These are phyloP conservation scores for Paraphaeosphaeria sporulosa DNA, from an alignment of 2,329 filamentous ascomycete species.

Conservation along the genomic window DNA sequence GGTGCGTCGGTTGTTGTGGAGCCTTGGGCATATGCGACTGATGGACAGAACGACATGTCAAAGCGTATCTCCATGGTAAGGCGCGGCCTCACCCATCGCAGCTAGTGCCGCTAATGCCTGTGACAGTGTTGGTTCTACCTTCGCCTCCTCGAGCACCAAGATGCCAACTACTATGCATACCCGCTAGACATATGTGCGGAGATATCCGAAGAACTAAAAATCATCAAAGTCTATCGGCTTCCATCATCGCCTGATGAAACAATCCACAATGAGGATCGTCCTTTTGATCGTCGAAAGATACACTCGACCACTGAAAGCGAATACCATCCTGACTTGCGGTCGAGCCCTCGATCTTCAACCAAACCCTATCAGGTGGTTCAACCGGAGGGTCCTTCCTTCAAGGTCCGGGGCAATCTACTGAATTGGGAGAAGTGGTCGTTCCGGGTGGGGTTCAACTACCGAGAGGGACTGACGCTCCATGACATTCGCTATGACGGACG, in stretches of 20 bases:
- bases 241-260: conserved; percentile 49
- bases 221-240: conserved; percentile 60
- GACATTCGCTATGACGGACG: conserved; percentile 72
- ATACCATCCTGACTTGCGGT: conserved; percentile 32
- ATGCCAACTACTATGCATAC: conserved; percentile 66
- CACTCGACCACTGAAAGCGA: conserved; percentile 38
- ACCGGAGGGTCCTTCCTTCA: conserved; percentile 36
- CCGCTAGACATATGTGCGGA: conserved; percentile 63
- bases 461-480: conserved; percentile 54
- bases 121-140: conserved; percentile 50
- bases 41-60: conserved; percentile 61
- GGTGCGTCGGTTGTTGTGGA: conserved; percentile 59
- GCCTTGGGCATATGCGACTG: conserved; percentile 64
- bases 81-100: neutral
- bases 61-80: conserved; percentile 59
- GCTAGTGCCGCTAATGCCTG: neutral
- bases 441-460: conserved; percentile 56
- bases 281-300: conserved; percentile 54
- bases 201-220: conserved; percentile 58
- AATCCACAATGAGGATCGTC: conserved; percentile 44
- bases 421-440: conserved; percentile 56
- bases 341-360: conserved; percentile 23
- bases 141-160: conserved; percentile 49
- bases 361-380: conserved; percentile 32
- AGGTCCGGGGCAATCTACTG: conserved; percentile 26